phyloP scores from a whole-genome alignment of 2,329 filamentous ascomycete genomes.

The Cadophora malorum region DNA sequence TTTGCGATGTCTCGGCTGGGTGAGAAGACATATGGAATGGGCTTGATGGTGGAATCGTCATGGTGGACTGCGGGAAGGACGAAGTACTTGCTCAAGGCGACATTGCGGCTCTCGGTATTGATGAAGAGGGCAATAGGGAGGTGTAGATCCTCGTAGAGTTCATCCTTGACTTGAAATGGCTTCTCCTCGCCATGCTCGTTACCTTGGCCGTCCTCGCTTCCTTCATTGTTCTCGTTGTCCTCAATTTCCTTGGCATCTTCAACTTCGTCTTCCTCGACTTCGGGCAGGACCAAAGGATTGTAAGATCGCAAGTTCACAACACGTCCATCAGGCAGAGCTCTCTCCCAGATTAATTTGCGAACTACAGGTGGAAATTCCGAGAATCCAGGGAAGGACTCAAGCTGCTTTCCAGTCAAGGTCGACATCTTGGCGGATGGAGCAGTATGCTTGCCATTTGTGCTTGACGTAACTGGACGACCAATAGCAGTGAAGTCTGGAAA shows the following conservation, averaged over 20 bases:
- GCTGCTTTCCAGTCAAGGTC: background rate
- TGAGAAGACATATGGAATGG: background rate
- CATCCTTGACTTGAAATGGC: background rate
- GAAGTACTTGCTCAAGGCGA: background rate
- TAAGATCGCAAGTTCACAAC: background rate
- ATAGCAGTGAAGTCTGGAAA: background rate
- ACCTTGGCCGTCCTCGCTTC: too few species aligned
- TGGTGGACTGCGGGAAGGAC: background rate
- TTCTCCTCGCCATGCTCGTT: background rate
- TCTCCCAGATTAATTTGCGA: background rate
- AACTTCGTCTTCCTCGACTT: background rate
- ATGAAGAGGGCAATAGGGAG: background rate
- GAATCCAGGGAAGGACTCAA: background rate
- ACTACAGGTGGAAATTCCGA: background rate
- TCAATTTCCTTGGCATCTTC: too few species aligned
- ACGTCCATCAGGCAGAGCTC: background rate
- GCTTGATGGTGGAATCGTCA: background rate
- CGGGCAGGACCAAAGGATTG: background rate
- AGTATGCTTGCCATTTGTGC: background rate
- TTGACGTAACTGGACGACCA: background rate
- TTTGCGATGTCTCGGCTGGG: background rate
- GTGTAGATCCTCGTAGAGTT: background rate
- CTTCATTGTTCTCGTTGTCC: too few species aligned
- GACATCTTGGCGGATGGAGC: background rate
- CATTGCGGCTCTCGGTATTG: conserved; percentile 3